Evolutionary conservation across 108 stramenopile genomes (phyloP), one percentile per base, ranked within the genome.

Genomic region (Skeletonema marinoi): DNA sequence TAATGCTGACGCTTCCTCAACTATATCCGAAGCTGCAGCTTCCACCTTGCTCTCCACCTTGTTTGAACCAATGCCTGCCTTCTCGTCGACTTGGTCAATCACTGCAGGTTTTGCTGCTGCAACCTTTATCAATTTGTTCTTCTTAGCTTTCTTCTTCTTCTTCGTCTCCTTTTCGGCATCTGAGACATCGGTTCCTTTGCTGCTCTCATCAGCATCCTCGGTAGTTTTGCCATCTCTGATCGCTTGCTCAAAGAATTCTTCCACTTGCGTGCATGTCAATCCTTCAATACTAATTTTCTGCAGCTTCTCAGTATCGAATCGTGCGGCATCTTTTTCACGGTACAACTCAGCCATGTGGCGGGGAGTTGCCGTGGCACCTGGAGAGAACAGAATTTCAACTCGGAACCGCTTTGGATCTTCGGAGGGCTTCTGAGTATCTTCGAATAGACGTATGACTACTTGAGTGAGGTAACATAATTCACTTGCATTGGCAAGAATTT

Each of bases 381-480:
- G 90, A 32, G 81, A 84, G 72, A 97, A 95, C 16, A 90, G 73
- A 56, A 97, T 88, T 66, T 97, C 96, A 4, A 97, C 91, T 38
- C 93, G 83, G 81, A 91, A 95, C 16, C 96, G 91, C 44, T 88
- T 83, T 16, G 91, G 90, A 78, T 92, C 92, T 41, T 86, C 75
- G 69, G 77, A 69, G 12, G 78, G 70, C 60, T 88, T 85, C 36
- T 82, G 68, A 8, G 80, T 87, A 68, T 97, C 92, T 86, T 99
- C 98, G 71, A 98, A 99, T 30, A 99, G 78, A 11, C 98, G 93
- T 62, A 99, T 89, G 14, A 98, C 93, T 65, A 99, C 88, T 36
- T 98, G 98, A 16, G 98, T 97, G 33, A 98, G 80, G 75, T 99
- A 99, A 80, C 96, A 98, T 54, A 99, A 82, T 77, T 99, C 98